phyloP scores from a whole-genome alignment of 495 filamentous ascomycete species.

The Xylaria bambusicola region DNA sequence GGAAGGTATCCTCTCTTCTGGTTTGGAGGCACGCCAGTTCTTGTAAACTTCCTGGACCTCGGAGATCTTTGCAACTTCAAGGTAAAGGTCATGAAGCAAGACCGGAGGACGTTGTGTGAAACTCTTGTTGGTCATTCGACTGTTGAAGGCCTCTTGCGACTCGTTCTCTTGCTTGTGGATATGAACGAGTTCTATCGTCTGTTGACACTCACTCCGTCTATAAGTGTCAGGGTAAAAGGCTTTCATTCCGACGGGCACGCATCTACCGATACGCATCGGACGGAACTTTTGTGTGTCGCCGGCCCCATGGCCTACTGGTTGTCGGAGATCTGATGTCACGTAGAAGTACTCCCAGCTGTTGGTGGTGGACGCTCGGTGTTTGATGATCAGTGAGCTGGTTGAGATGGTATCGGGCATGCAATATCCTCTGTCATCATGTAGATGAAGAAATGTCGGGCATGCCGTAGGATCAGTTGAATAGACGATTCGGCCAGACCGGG shows the following conservation, averaged over 20 bases:
- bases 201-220: not conserved
- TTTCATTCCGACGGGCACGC: not conserved
- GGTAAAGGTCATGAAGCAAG: not conserved
- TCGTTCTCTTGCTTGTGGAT: not conserved
- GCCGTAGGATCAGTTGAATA: not conserved
- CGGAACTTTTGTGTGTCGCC: not conserved
- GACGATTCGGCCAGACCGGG: too few relatives aligned
- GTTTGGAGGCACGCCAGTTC: not conserved
- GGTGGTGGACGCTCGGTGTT: not conserved
- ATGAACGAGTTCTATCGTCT: not conserved
- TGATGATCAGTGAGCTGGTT: not conserved
- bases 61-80: not conserved
- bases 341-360: not conserved
- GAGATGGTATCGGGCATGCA: not conserved
- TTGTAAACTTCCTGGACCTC: not conserved
- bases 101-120: not conserved
- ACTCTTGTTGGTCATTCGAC: not conserved
- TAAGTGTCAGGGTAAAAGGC: not conserved
- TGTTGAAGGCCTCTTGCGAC: not conserved
- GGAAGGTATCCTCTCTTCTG: not conserved
- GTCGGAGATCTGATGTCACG: not conserved
- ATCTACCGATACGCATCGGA: not conserved
- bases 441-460: not conserved
- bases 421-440: not conserved
- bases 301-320: not conserved